Percentiles rank a stretch among this genome's conserved stretches.
Evolutionary conservation across 129 eudicot species (phyloP).

Genomic region (Artemisia tridentata): DNA sequence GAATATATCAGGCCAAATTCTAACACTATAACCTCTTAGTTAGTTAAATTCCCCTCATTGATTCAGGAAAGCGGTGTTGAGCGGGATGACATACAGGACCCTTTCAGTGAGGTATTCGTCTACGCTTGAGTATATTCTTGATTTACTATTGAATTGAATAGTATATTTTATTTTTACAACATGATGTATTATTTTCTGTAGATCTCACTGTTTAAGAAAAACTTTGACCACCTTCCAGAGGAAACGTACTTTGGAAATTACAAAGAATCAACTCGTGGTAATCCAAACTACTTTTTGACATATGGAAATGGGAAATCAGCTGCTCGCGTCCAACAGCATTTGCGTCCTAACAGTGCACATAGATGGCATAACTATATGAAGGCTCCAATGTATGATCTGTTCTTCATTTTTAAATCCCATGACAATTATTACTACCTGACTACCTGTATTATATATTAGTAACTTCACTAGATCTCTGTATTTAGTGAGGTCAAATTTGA

Average conservation of each 20-base stretch:
- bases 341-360: constrained; percentile 74
- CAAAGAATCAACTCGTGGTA: constrained; percentile 64
- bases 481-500: constrained; percentile 56
- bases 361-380: constrained; percentile 75
- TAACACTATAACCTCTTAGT: not conserved
- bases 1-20: too few relatives aligned
- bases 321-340: constrained; percentile 62
- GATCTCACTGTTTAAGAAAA: constrained; percentile 79
- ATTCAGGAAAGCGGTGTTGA: constrained; percentile 89
- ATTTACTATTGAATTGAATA: not conserved
- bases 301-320: constrained; percentile 65
- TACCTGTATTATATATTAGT: not conserved
- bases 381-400: constrained; percentile 45
- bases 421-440: not conserved
- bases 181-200: constrained; percentile 8
- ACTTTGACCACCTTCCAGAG: constrained; percentile 59
- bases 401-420: not conserved
- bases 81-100: constrained; percentile 73
- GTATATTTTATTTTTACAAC: not conserved
- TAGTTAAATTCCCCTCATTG: constrained; percentile 14
- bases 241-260: constrained; percentile 62
- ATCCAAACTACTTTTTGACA: constrained; percentile 70
- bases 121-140: not conserved
- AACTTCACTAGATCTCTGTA: constrained; percentile 20
- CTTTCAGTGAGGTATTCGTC: constrained; percentile 71